A percentile compares a stretch with the other conserved stretches of the same genome.
Evolutionary conservation across 2,329 filamentous ascomycete genomes (phyloP).

Genomic region (Dendrostoma leiphaemia): DNA sequence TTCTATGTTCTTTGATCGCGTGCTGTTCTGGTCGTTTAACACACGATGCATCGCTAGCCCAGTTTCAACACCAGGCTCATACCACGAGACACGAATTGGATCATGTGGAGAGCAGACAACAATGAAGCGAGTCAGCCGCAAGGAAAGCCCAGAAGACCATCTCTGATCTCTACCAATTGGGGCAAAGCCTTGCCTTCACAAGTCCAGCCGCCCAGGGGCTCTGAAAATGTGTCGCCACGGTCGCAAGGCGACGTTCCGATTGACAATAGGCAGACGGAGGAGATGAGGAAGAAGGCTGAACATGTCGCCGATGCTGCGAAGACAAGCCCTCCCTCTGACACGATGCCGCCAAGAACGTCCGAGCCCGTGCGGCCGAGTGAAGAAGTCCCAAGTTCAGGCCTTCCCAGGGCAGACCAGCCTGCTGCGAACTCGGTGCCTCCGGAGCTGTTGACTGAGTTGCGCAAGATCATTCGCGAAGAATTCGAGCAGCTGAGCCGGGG

Average conservation of each 20-base stretch:
- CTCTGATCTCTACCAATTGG: slow-evolving; percentile 9
- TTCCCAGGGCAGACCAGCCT: neutral
- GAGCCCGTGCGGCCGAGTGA: neutral
- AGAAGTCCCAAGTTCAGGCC: neutral
- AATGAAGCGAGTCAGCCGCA: slow-evolving; percentile 1
- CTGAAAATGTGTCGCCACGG: slow-evolving; percentile 14
- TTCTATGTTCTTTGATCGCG: neutral
- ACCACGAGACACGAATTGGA: neutral
- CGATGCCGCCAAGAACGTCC: neutral
- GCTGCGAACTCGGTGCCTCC: slow-evolving; percentile 14
- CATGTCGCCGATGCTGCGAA: slow-evolving; percentile 3
- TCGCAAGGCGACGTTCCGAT: slow-evolving; percentile 14
- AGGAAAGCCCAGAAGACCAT: slow-evolving; percentile 4
- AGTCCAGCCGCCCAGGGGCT: neutral
- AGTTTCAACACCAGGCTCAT: neutral
- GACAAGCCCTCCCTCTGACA: neutral
- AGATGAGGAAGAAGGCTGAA: slow-evolving; percentile 11
- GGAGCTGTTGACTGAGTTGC: slow-evolving; percentile 21
- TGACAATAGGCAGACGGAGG: slow-evolving; percentile 7
- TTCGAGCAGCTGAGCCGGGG: slow-evolving; percentile 15
- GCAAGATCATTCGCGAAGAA: slow-evolving; percentile 25
- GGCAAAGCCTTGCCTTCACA: neutral
- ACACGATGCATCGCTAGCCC: slow-evolving; percentile 8
- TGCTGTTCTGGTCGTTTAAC: neutral
- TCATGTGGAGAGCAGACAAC: slow-evolving; percentile 13